Conservation (phyloP, 2,329 filamentous ascomycete genomes). For the Aspergillus oerlinghausenensis region DNA sequence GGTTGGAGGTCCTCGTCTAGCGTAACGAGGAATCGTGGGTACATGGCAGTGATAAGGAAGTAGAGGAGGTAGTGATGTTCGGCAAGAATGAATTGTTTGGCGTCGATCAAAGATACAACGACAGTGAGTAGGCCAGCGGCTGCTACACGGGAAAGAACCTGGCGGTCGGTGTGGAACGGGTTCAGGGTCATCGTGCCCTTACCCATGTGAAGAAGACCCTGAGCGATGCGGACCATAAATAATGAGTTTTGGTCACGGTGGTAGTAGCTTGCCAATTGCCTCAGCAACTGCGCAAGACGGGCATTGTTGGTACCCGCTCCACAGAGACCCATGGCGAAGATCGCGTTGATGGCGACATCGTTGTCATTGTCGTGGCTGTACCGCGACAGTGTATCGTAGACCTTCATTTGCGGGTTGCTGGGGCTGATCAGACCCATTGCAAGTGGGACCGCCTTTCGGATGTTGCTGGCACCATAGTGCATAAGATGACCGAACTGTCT, state of each 20-base stretch:
- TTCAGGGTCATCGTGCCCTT: constrained; percentile 95
- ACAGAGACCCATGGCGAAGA: constrained; percentile 97
- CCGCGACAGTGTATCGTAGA: constrained; percentile 94
- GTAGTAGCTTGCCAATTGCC: constrained; percentile 96
- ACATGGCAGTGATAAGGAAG: constrained; percentile 94
- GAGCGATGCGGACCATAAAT: constrained; percentile 98
- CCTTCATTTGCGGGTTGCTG: constrained; percentile 99
- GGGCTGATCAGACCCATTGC: constrained; percentile 96
- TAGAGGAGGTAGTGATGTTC: constrained; percentile 91
- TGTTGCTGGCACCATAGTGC: constrained; percentile 98
- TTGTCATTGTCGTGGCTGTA: constrained; percentile 99
- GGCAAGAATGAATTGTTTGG: constrained; percentile 74
- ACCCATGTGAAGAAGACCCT: constrained; percentile 97
- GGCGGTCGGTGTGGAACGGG: constrained; percentile 98
- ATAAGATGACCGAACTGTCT: constrained; percentile 97
- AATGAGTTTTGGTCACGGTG: constrained; percentile 92
- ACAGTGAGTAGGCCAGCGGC: constrained; percentile 86
- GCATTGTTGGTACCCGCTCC: constrained; percentile 98
- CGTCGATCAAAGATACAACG: constrained; percentile 88
- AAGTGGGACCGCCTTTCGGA: constrained; percentile 89
- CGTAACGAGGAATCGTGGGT: constrained; percentile 92
- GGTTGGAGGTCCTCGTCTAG: constrained; percentile 93
- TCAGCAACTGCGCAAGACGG: constrained; percentile 84
- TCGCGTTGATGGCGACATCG: constrained; percentile 95
- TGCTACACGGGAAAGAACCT: constrained; percentile 87